Evolutionary conservation across 192 early-diverging fungal genomes (phyloP), one percentile per base, ranked within the genome.

Genomic region (Umbelopsis vinacea): DNA sequence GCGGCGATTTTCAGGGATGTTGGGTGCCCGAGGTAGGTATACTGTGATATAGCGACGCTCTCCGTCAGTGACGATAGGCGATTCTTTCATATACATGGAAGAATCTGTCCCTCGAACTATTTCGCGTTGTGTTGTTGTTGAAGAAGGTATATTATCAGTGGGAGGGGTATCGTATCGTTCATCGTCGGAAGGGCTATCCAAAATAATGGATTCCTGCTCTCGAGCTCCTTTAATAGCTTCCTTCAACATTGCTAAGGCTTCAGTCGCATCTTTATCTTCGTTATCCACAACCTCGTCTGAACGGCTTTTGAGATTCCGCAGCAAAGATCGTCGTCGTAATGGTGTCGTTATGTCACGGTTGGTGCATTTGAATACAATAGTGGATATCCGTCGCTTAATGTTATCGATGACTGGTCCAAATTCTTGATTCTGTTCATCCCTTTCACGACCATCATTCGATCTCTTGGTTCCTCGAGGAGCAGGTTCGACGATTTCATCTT

Each of bases 351-450:
- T 63, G 33, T 63, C 57, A 8, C 57, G 57, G 6, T 63, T 63
- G 4, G 57, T 63, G 33, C 57, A 63, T 19, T 63, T 63, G 15
- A 63, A 63, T 14, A 63, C 57, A 19, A 63, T 63, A 6, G 57
- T 63, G 2, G 57, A 63, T 29, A 63, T 63, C 0, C 57, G 57
- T 3, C 57, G 57, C 26, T 63, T 63, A 29, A 63, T 63, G 19
- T 29, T 37, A 37, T 63, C 57, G 33, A 63, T 63, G 12, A 63
- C 57, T 1, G 57, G 57, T 63, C 57, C 35, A 33, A 63, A 63
- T 63, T 63, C 57, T 19, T 63, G 23, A n/a, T 63, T 63, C 57
- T 63, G 29, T 7, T 63, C 57, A 19, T 63, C 57, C 33, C 55
- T 35, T 0, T 35, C 29, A 33, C 33, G 57, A 6, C 48, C 33